These are phyloP conservation scores for Cercospora brassicicola DNA, from an alignment of 2,329 filamentous ascomycete genomes.

Conservation along the genomic window DNA sequence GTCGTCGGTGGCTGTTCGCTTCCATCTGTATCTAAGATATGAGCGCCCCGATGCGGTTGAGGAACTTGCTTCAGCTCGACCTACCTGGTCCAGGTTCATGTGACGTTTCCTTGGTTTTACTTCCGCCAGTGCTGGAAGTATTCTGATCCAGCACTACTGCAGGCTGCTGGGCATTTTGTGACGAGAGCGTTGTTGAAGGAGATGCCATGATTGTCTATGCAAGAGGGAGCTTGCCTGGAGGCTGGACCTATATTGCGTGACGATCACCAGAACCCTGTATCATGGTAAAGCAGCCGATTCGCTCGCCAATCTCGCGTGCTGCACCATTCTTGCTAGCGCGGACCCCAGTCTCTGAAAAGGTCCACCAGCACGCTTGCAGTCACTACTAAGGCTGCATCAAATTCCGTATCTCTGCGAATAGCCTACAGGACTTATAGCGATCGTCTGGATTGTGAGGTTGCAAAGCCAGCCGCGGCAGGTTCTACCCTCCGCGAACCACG, in stretches of 20 bases:
- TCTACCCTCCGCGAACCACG: not conserved
- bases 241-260: not conserved
- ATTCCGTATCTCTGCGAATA: not conserved
- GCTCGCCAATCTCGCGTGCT: not conserved
- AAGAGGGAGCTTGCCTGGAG: not conserved
- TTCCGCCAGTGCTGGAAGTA: not conserved
- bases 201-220: not conserved
- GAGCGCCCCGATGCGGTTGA: not conserved
- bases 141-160: not conserved
- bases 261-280: not conserved
- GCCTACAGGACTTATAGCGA: not conserved
- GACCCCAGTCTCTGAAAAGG: not conserved
- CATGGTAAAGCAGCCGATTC: not conserved
- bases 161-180: not conserved
- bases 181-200: not conserved
- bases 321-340: not conserved
- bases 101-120: not conserved
- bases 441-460: not conserved
- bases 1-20: not conserved
- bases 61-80: not conserved
- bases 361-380: not conserved
- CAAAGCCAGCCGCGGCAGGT: not conserved
- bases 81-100: not conserved
- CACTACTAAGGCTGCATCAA: not conserved
- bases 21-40: not conserved